Percentiles rank a stretch among this genome's conserved stretches.
Conservation (phyloP, 208 protist genomes). For the Wallacemonas sp. region DNA sequence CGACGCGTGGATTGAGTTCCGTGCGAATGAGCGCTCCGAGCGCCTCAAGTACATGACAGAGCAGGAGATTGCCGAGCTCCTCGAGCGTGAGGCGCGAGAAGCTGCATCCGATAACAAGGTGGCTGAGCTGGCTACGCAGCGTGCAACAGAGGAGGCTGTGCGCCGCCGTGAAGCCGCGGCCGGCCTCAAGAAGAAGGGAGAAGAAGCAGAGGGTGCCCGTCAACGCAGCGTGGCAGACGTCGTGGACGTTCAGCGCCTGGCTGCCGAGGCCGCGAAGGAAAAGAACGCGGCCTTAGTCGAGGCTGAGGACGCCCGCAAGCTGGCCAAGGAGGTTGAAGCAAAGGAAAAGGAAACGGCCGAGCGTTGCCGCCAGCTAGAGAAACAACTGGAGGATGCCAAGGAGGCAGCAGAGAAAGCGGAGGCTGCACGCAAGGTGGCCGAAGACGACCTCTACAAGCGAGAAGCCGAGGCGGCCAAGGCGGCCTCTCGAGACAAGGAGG, state of each 20-base stretch:
- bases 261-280: slow-evolving; percentile 8
- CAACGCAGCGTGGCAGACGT: slow-evolving; percentile 20
- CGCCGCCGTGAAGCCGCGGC: slow-evolving; percentile 23
- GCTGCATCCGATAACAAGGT: slow-evolving; percentile 30
- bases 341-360: slow-evolving; percentile 24
- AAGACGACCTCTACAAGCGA: slow-evolving; percentile 17
- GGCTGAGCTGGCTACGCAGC: slow-evolving; percentile 34
- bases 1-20: slow-evolving; percentile 68
- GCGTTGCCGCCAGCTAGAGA: slow-evolving; percentile 28
- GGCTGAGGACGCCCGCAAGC: slow-evolving; percentile 12
- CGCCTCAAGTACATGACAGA: slow-evolving; percentile 76
- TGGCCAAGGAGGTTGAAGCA: slow-evolving; percentile 17
- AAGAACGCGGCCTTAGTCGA: slow-evolving; percentile 24
- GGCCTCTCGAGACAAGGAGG: slow-evolving; percentile 4
- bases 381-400: slow-evolving; percentile 30
- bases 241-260: slow-evolving; percentile 11
- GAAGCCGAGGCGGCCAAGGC: background rate
- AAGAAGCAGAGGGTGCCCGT: slow-evolving; percentile 20
- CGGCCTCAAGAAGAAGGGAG: slow-evolving; percentile 22
- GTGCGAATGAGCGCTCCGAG: slow-evolving; percentile 55
- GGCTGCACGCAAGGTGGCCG: slow-evolving; percentile 14
- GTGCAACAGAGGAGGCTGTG: slow-evolving; percentile 34
- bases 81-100: slow-evolving; percentile 62
- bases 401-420: slow-evolving; percentile 27
- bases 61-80: slow-evolving; percentile 61